Evolutionary conservation across 2,329 filamentous ascomycete species (phyloP).

Genomic region (Venturia nashicola): DNA sequence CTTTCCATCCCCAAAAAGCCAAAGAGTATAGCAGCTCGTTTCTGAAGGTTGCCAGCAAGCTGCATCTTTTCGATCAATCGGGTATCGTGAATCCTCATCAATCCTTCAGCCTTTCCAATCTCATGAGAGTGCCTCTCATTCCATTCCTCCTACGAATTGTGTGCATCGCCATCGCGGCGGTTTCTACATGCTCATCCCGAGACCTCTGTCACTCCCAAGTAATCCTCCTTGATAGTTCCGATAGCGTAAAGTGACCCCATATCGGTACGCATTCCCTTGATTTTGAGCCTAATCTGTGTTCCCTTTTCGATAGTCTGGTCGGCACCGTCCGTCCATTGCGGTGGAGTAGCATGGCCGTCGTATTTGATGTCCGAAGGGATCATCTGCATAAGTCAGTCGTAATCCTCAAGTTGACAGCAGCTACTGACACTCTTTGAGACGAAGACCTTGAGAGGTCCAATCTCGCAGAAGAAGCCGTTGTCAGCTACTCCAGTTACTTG

Average conservation of each 20-base stretch:
- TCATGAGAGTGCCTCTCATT: neutral
- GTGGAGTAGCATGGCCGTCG: constrained; percentile 91
- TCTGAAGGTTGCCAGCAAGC: neutral
- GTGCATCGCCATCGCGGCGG: neutral
- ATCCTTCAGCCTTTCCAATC: neutral
- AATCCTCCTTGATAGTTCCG: constrained; percentile 80
- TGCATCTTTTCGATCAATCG: neutral
- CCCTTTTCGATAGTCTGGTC: constrained; percentile 90
- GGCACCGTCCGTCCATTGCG: constrained; percentile 89
- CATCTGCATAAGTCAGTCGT: constrained; percentile 43
- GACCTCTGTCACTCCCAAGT: constrained; percentile 18
- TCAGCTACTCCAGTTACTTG: constrained; percentile 85
- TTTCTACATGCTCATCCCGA: neutral
- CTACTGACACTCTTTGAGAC: constrained; percentile 65
- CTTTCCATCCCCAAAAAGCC: neutral
- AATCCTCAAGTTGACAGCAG: constrained; percentile 16
- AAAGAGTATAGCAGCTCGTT: neutral
- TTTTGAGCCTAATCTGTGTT: constrained; percentile 85
- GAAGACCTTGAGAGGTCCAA: constrained; percentile 66
- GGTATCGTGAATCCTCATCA: neutral
- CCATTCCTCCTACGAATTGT: neutral
- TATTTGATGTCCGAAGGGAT: constrained; percentile 89
- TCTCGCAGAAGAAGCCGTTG: constrained; percentile 81
- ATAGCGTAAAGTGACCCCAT: constrained; percentile 94
- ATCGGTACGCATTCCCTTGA: constrained; percentile 86